These are phyloP conservation scores for Myriosclerotinia curreyana DNA, from an alignment of 2,329 filamentous ascomycete genomes.

Conservation along the genomic window DNA sequence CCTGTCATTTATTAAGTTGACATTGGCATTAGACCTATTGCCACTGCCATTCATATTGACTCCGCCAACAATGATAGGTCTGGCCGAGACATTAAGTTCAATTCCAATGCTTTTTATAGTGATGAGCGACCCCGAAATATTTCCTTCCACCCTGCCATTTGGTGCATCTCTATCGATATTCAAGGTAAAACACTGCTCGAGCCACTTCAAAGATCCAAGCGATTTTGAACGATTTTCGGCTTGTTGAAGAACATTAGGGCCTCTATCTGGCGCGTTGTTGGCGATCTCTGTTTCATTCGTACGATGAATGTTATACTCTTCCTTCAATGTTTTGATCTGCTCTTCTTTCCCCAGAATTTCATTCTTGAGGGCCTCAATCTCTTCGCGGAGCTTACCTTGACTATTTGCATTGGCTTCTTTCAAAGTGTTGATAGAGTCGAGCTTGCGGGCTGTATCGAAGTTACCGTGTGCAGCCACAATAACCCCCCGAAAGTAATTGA, in stretches of 20 bases:
- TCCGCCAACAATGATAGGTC: background rate
- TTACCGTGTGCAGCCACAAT: background rate
- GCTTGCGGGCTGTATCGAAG: background rate
- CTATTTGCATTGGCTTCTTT: background rate
- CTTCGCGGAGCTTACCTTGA: background rate
- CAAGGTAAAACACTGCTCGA: slow-evolving; percentile 8
- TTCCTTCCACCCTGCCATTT: background rate
- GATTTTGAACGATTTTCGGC: background rate
- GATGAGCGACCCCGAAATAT: background rate
- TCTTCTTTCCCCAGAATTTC: background rate
- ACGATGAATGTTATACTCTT: background rate
- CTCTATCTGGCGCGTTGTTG: background rate
- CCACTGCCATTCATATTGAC: too few species aligned
- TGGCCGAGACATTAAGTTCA: background rate
- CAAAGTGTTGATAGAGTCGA: background rate
- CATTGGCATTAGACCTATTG: background rate
- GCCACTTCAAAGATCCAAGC: background rate
- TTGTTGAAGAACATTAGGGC: background rate
- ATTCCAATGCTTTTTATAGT: background rate
- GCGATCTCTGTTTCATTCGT: background rate
- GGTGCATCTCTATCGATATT: slow-evolving; percentile 11
- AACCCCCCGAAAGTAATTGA: background rate
- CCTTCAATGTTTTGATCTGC: background rate
- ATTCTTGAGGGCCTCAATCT: background rate
- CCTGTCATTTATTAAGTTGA: too few species aligned